Evolutionary conservation across 306 rosid genomes (phyloP).

Genomic region (Cucumis melo): DNA sequence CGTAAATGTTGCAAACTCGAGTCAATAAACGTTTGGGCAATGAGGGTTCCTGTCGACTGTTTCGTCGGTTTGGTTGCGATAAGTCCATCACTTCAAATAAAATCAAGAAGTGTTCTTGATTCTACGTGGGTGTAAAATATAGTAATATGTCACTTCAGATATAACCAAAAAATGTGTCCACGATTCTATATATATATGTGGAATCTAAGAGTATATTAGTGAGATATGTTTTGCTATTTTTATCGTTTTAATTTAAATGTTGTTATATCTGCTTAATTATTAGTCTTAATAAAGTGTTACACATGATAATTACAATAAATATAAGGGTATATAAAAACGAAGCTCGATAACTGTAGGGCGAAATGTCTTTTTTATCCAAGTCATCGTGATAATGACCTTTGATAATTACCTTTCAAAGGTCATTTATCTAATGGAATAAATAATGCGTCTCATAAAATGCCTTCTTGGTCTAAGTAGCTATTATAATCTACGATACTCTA

Average conservation of each 20-base stretch:
- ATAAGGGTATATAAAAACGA: not conserved
- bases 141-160: slow-evolving; percentile 28
- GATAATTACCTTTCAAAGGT: not conserved
- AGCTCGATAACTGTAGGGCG: not conserved
- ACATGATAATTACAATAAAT: not conserved
- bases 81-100: slow-evolving; percentile 59
- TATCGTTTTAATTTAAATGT: too few species aligned
- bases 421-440: too few species aligned
- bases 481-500: too few species aligned
- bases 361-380: not conserved
- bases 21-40: slow-evolving; percentile 79
- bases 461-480: too few species aligned
- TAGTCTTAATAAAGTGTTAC: too few species aligned
- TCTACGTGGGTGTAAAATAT: slow-evolving; percentile 1
- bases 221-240: too few species aligned
- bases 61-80: slow-evolving; percentile 33
- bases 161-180: slow-evolving; percentile 24
- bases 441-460: too few species aligned
- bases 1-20: slow-evolving; percentile 59
- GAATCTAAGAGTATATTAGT: too few species aligned
- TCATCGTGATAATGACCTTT: too few species aligned
- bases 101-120: slow-evolving; percentile 21
- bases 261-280: too few species aligned
- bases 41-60: slow-evolving; percentile 61
- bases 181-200: not conserved